Conservation (phyloP, 148 eudicot genomes). For the Camellia japonica region DNA sequence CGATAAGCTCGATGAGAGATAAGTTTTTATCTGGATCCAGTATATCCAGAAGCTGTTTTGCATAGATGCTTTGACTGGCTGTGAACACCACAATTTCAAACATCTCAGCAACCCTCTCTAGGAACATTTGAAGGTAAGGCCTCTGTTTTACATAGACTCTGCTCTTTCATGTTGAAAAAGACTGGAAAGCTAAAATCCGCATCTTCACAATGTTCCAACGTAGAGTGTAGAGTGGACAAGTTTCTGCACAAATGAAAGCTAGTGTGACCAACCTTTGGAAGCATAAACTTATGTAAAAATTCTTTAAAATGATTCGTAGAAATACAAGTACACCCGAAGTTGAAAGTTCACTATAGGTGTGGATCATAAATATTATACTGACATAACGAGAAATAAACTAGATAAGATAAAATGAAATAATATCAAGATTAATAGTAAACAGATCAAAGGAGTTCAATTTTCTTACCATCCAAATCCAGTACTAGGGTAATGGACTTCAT, state of each 20-base stretch:
- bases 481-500: slow-evolving; percentile 70
- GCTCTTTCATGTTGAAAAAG: slow-evolving; percentile 76
- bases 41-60: slow-evolving; percentile 78
- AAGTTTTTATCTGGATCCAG: slow-evolving; percentile 79
- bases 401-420: neutral
- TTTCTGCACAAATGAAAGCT: slow-evolving; percentile 51
- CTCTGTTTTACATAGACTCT: slow-evolving; percentile 82
- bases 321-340: neutral
- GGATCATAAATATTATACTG: neutral
- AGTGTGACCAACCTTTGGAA: slow-evolving; percentile 4
- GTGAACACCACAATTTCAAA: slow-evolving; percentile 89
- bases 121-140: slow-evolving; percentile 74
- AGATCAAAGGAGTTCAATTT: neutral
- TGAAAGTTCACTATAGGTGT: neutral
- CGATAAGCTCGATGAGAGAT: slow-evolving; percentile 81
- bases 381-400: neutral
- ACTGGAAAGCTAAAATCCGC: slow-evolving; percentile 86
- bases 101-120: slow-evolving; percentile 85
- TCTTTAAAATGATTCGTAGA: neutral
- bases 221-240: slow-evolving; percentile 92
- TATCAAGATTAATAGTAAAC: neutral
- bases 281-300: neutral
- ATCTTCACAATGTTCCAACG: slow-evolving; percentile 77
- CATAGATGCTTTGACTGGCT: slow-evolving; percentile 96
- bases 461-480: slow-evolving; percentile 93